phyloP scores from a whole-genome alignment of 1,284 basidiomycete genomes.

The Boletus subluridellus region DNA sequence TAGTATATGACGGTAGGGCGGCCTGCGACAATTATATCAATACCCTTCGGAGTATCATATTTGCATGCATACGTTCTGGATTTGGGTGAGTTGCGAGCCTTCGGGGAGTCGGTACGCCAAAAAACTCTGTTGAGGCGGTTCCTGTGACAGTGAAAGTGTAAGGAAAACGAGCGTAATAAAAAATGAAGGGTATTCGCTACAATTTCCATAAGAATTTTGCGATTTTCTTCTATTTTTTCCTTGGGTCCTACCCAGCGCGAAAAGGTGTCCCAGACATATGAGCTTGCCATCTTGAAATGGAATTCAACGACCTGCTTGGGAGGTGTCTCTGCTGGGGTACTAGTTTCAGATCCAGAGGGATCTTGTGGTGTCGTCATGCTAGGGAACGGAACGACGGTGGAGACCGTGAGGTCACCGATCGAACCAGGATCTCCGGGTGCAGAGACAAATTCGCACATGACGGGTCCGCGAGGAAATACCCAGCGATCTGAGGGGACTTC shows the following conservation, averaged over 20 bases:
- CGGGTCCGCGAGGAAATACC: constrained; percentile 59
- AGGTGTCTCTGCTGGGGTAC: constrained; percentile 6
- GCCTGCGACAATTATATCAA: constrained; percentile 36
- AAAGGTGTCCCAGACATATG: constrained; percentile 51
- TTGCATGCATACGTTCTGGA: constrained; percentile 47
- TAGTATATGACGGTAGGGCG: constrained; percentile 45
- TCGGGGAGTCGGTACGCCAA: constrained; percentile 55
- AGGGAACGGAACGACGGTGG: constrained; percentile 38
- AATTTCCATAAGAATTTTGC: constrained; percentile 39
- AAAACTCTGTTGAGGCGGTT: constrained; percentile 47
- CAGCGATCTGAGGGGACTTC: constrained; percentile 59
- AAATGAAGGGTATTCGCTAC: constrained; percentile 31
- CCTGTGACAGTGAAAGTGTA: constrained; percentile 15
- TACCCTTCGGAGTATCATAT: background rate
- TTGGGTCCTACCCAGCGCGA: constrained; percentile 55
- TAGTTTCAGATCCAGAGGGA: constrained; percentile 12
- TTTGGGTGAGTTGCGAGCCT: constrained; percentile 52
- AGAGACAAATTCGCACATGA: constrained; percentile 42
- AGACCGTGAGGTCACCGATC: constrained; percentile 39
- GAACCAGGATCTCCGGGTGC: constrained; percentile 18
- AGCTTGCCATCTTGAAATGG: constrained; percentile 44
- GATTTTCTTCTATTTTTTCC: constrained; percentile 44
- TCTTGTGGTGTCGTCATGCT: constrained; percentile 14
- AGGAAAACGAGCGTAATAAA: background rate
- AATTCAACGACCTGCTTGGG: constrained; percentile 44